Evolutionary conservation across 2,329 filamentous ascomycete species (phyloP).

Genomic region (Fusarium tricinctum): DNA sequence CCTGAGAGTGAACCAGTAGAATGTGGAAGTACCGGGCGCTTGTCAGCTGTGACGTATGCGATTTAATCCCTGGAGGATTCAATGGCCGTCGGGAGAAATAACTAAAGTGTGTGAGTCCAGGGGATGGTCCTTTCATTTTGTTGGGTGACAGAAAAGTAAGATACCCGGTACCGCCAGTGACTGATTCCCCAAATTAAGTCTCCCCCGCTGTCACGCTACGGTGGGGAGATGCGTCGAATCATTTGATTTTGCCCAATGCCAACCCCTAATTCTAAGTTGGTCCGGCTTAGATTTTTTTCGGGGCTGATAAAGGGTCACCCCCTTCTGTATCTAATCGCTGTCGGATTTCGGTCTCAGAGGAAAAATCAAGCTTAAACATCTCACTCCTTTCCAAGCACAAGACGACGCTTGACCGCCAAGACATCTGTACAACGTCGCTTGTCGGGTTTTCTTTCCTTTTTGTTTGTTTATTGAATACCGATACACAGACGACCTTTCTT

Average conservation of each 20-base stretch:
- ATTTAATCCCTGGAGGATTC: not conserved
- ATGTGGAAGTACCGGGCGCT: not conserved
- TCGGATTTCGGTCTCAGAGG: slow-evolving; percentile 11
- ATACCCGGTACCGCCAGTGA: not conserved
- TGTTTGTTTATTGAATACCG: not conserved
- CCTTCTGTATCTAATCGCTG: slow-evolving; percentile 12
- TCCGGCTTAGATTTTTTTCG: slow-evolving; percentile 16
- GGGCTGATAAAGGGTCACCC: slow-evolving; percentile 28
- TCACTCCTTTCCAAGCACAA: slow-evolving; percentile 15
- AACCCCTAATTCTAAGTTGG: slow-evolving; percentile 4
- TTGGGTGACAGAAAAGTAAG: slow-evolving; percentile 13
- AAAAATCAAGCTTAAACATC: slow-evolving; percentile 17
- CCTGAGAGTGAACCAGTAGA: slow-evolving; percentile 6
- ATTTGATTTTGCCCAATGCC: not conserved
- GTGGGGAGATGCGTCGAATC: slow-evolving; percentile 19
- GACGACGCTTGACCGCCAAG: not conserved
- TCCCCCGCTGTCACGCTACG: not conserved
- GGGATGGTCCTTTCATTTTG: slow-evolving; percentile 19
- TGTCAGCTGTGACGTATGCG: slow-evolving; percentile 25
- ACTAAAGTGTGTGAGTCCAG: slow-evolving; percentile 9
- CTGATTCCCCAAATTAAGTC: slow-evolving; percentile 4
- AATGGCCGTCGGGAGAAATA: not conserved
- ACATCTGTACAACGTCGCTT: slow-evolving; percentile 1
- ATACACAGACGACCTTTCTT: not conserved
- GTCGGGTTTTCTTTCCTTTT: not conserved